Evolutionary conservation across 2,329 filamentous ascomycete genomes (phyloP).

Genomic region (Proliferodiscus dingleyae): DNA sequence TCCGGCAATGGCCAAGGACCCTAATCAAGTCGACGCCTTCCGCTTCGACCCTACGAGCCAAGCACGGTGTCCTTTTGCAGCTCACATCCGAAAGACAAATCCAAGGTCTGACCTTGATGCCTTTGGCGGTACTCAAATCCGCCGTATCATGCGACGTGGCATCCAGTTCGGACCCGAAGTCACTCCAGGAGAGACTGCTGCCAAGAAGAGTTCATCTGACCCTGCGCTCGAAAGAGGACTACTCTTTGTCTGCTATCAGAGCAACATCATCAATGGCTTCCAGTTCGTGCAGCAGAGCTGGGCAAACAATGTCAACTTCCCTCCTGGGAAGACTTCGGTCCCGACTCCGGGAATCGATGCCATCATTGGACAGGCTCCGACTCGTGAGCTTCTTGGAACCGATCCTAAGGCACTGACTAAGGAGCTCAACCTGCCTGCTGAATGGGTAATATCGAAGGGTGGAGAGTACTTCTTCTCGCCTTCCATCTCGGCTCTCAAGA

Average conservation of each 20-base stretch:
- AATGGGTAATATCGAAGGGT: conserved; percentile 39
- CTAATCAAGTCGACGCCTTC: conserved; percentile 31
- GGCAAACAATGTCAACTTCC: conserved; percentile 26
- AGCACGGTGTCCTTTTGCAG: conserved; percentile 40
- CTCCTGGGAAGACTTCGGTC: conserved; percentile 15
- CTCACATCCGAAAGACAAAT: conserved; percentile 44
- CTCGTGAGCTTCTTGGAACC: conserved; percentile 21
- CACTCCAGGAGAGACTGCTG: conserved; percentile 28
- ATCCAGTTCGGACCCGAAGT: conserved; percentile 40
- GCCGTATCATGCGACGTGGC: conserved; percentile 40
- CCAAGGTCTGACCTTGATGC: conserved; percentile 35
- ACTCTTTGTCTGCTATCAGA: conserved; percentile 43
- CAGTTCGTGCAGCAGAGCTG: conserved; percentile 30
- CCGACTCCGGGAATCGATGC: conserved; percentile 33
- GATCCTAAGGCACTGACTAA: conserved; percentile 20
- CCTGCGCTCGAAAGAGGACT: conserved; percentile 37
- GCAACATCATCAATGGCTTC: conserved; percentile 38
- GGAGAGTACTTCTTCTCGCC: conserved; percentile 45
- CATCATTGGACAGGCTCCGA: conserved; percentile 32
- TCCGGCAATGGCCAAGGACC: conserved; percentile 27
- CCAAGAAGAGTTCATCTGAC: conserved; percentile 16
- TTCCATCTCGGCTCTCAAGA: conserved; percentile 31
- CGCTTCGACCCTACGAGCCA: conserved; percentile 24
- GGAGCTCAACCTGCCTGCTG: conserved; percentile 21
- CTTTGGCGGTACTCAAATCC: conserved; percentile 17